Evolutionary conservation across 2,329 filamentous ascomycete genomes (phyloP).

Genomic region (Fusarium sororula): DNA sequence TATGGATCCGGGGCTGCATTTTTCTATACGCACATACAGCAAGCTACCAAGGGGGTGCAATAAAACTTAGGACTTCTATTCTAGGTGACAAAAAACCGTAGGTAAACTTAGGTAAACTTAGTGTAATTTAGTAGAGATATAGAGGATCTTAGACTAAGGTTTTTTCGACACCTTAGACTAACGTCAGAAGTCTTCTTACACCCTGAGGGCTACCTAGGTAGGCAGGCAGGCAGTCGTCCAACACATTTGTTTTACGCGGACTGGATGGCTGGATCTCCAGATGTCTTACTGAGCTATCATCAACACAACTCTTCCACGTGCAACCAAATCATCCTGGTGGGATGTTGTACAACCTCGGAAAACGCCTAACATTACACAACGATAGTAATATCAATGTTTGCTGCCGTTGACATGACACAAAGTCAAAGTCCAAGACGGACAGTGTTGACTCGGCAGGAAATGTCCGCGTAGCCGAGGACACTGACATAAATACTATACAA

Average conservation of each 20-base stretch:
- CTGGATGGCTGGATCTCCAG: background rate
- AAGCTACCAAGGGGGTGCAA: background rate
- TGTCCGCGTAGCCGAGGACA: background rate
- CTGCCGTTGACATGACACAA: background rate
- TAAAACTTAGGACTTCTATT: too few relatives aligned
- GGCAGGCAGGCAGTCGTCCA: slow-evolving; percentile 5
- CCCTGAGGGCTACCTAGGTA: too few relatives aligned
- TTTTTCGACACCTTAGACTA: too few relatives aligned
- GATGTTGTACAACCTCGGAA: slow-evolving; percentile 1
- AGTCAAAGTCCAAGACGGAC: background rate
- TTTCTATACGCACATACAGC: slow-evolving; percentile 2
- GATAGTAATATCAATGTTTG: background rate
- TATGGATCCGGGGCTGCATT: slow-evolving; percentile 20
- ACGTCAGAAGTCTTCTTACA: too few relatives aligned
- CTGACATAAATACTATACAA: background rate
- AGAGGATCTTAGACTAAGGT: too few relatives aligned
- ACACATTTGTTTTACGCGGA: background rate
- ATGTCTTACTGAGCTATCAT: background rate
- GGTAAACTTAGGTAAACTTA: too few relatives aligned
- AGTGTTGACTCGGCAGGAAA: background rate
- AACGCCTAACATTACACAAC: background rate
- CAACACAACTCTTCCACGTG: background rate
- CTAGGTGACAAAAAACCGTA: too few relatives aligned
- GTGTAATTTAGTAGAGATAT: too few relatives aligned
- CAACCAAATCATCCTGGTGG: background rate